Base-by-base conservation (phyloP, 2,329 filamentous ascomycete genomes). In the Fusarium sambucinum region DNA sequence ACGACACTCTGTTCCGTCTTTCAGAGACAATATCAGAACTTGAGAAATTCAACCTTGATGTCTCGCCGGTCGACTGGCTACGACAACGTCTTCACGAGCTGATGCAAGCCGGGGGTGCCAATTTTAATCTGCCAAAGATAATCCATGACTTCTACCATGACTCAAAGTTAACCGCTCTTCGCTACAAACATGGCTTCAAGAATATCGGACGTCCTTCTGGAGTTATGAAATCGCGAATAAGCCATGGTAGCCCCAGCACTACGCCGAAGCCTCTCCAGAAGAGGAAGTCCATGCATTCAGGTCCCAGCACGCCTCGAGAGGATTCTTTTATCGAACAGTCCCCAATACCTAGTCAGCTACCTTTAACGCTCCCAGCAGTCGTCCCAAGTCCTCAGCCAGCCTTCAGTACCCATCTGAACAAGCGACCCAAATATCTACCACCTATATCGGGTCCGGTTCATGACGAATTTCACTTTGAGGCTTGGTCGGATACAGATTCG, bases 101-200 rank as follows among this genome's bases (percentile, higher is more conserved):
- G 16, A 79, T 81, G 37, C 48, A 74, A 46, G 65, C 77, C 19
- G 76, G 83, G 38, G 84, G 84, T 1, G 70, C 81, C 4, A 77
- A 78, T 17, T 88, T 88, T 69, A 86, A 82, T 70, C 75, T 88
- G 21, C 80, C 81, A 44, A 82, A 80, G 69, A 84, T 81, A 3
- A 80, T 85, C 2, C 82, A 86, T 52, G 81, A 86, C 68, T 81
- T 88, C 21, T 89, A 88, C 64, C 84, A 86, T 66, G 86, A 89
- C 68, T 75, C 77, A 0, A 87, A 87, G 71, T 75, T 88, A 2
- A 78, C 81, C 16, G 74, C 78, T 2, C 75, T 88, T 11, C 81
- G 86, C 10, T 75, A 78, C 25, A 85, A 85, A 75, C 83, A 84
- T 59, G 86, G 86, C 0, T 87, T 84, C 61, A 84, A 85, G 48